Conservation (phyloP, 2,329 filamentous ascomycete genomes). For the Colletotrichum orchidophilum region DNA sequence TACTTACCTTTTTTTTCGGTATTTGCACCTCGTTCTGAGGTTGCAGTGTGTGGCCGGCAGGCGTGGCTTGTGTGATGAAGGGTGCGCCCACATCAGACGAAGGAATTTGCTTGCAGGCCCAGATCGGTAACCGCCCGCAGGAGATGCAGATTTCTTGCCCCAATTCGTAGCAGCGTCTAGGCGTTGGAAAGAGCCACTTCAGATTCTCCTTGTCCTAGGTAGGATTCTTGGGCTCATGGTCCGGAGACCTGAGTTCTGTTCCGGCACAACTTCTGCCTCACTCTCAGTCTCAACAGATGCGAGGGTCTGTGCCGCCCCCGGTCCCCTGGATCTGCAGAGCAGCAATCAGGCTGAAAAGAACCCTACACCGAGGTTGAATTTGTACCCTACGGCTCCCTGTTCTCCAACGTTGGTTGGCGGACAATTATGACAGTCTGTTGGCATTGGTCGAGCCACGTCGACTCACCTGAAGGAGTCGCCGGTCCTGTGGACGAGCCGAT, state of each 20-base stretch:
- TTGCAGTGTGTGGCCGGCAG: conserved; percentile 4
- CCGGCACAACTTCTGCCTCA: no score
- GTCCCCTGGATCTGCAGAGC: conserved; percentile 14
- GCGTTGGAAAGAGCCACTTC: neutral
- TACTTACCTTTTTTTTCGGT: neutral
- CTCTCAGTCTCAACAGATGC: conserved; percentile 8
- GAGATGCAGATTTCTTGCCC: neutral
- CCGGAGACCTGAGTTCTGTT: no score
- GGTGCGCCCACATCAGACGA: conserved; percentile 22
- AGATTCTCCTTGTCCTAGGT: neutral
- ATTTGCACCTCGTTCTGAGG: neutral
- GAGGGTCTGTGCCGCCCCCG: neutral
- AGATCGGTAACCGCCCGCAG: conserved; percentile 17
- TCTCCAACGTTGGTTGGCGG: conserved; percentile 29
- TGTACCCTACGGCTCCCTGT: conserved; percentile 24
- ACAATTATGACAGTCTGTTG: conserved; percentile 23
- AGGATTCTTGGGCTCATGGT: neutral
- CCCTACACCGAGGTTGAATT: neutral
- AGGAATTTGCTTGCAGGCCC: neutral
- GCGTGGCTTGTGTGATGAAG: conserved; percentile 11
- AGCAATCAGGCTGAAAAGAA: conserved; percentile 23
- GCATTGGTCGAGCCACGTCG: conserved; percentile 27
- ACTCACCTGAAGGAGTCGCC: conserved; percentile 30
- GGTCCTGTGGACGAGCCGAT: conserved; percentile 11
- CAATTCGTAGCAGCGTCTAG: neutral